Evolutionary conservation across 306 rosid genomes (phyloP).

Genomic region (Prunus mume): DNA sequence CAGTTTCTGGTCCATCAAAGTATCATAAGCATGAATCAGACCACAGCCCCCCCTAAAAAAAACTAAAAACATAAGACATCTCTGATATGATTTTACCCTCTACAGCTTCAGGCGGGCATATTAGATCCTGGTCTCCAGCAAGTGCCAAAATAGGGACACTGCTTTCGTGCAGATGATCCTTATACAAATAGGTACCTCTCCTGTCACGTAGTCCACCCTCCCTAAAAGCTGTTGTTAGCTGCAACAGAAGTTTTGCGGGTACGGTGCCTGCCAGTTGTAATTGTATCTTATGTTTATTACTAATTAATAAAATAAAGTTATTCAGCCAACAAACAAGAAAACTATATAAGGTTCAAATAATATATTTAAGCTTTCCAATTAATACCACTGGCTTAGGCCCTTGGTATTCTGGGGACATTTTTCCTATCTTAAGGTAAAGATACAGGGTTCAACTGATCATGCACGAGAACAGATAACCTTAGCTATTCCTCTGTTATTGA

Average conservation of each 20-base stretch:
- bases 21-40: conserved; percentile 10
- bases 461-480: neutral
- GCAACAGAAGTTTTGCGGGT: conserved; percentile 87
- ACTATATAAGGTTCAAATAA: neutral
- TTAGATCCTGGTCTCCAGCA: conserved; percentile 91
- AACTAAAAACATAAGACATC: conserved; percentile 10
- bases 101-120: conserved; percentile 98
- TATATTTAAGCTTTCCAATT: neutral
- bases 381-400: neutral
- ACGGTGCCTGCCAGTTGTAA: conserved; percentile 67
- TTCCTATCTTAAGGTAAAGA: neutral
- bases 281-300: conserved; percentile 20
- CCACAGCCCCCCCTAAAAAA: neutral
- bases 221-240: conserved; percentile 91
- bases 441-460: neutral
- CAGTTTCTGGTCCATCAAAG: conserved; percentile 57
- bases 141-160: conserved; percentile 75
- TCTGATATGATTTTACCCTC: conserved; percentile 54
- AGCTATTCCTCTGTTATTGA: neutral
- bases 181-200: conserved; percentile 57
- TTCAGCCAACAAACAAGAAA: neutral
- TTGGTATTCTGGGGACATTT: neutral
- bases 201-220: conserved; percentile 81
- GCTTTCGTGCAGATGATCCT: conserved; percentile 75
- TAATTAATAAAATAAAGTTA: neutral